Evolutionary conservation across 2,329 filamentous ascomycete genomes (phyloP).

Genomic region (Aspergillus candidus): DNA sequence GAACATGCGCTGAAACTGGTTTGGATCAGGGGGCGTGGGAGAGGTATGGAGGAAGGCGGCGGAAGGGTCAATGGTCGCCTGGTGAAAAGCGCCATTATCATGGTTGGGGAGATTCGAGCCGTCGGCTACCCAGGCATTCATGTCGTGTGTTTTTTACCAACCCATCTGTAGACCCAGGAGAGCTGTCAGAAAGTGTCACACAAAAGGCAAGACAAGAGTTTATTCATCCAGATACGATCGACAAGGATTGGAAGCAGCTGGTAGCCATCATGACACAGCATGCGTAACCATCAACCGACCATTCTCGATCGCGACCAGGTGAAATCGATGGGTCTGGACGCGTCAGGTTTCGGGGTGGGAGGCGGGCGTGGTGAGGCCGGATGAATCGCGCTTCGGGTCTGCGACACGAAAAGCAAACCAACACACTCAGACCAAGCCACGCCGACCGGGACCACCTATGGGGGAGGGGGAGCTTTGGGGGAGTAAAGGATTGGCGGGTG

Average conservation of each 20-base stretch:
- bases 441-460: conserved; percentile 10
- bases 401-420: conserved; percentile 19
- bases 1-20: conserved; percentile 60
- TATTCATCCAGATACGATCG: conserved; percentile 22
- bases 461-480: conserved; percentile 6
- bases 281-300: too few relatives aligned
- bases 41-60: conserved; percentile 44
- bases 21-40: conserved; percentile 44
- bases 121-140: conserved; percentile 49
- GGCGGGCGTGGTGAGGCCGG: neutral
- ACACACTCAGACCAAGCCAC: conserved; percentile 14
- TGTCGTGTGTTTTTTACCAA: conserved; percentile 41
- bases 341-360: conserved; percentile 17
- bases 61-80: conserved; percentile 42
- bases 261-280: conserved; percentile 1
- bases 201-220: conserved; percentile 9
- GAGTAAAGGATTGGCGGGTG: neutral
- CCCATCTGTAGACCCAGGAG: conserved; percentile 37
- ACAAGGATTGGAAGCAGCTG: conserved; percentile 9
- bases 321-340: conserved; percentile 16
- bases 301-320: too few relatives aligned
- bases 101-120: conserved; percentile 42
- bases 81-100: conserved; percentile 45
- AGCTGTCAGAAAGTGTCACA: conserved; percentile 20
- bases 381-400: conserved; percentile 19